Evolutionary conservation across 2,329 filamentous ascomycete species (phyloP).

Genomic region (Fusarium avenaceum): DNA sequence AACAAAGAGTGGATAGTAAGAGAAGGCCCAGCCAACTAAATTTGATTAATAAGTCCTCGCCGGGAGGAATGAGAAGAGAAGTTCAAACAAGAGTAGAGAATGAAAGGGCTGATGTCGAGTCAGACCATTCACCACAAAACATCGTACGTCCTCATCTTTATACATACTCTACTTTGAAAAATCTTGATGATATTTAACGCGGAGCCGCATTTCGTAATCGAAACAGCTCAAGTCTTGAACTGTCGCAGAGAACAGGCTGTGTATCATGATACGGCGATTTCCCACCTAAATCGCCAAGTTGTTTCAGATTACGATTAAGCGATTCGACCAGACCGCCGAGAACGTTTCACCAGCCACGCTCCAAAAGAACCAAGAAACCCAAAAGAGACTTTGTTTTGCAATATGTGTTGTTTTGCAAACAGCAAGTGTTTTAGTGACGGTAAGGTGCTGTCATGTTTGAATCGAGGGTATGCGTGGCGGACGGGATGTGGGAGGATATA

Average conservation of each 20-base stretch:
- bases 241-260: not conserved
- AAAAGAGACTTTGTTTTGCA: not conserved
- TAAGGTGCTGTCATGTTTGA: slow-evolving; percentile 1
- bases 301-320: slow-evolving; percentile 21
- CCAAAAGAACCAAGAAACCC: not conserved
- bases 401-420: slow-evolving; percentile 8
- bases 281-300: not conserved
- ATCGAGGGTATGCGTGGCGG: slow-evolving; percentile 9
- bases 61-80: slow-evolving; percentile 23
- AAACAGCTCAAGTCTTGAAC: slow-evolving; percentile 6
- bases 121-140: slow-evolving; percentile 1
- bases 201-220: not conserved
- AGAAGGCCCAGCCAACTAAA: slow-evolving; percentile 12
- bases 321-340: not conserved
- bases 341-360: slow-evolving; percentile 16
- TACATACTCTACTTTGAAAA: slow-evolving; percentile 7
- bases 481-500: slow-evolving; percentile 12
- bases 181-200: not conserved
- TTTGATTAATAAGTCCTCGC: slow-evolving; percentile 8
- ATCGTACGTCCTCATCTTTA: slow-evolving; percentile 9
- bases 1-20: not conserved
- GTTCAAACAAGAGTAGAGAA: not conserved
- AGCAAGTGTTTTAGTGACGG: not conserved
- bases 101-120: slow-evolving; percentile 1
- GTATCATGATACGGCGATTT: not conserved